These are phyloP conservation scores for Mycena albidolilacea DNA, from an alignment of 768 basidiomycete species.

Conservation along the genomic window DNA sequence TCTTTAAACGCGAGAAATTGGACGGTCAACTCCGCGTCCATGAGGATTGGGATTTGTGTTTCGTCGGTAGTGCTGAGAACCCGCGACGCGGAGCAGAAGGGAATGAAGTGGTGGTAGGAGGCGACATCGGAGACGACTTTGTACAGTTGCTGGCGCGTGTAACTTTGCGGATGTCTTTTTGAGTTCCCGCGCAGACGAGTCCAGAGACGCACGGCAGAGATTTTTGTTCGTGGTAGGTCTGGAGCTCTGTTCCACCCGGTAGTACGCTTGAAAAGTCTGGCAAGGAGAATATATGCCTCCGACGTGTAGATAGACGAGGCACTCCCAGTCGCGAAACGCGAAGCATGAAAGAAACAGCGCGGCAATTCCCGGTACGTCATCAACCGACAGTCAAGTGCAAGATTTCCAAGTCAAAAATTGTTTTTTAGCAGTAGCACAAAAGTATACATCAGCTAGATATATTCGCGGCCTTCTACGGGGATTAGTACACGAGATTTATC, in stretches of 20 bases:
- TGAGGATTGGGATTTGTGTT: conserved; percentile 54
- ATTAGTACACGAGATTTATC: conserved; percentile 48
- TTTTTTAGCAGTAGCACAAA: conserved; percentile 1
- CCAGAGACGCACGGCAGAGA: conserved; percentile 84
- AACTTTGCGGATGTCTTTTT: conserved; percentile 61
- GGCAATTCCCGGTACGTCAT: conserved; percentile 9
- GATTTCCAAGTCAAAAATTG: background rate
- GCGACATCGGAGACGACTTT: conserved; percentile 88
- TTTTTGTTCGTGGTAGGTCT: conserved; percentile 87
- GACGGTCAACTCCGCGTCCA: conserved; percentile 90
- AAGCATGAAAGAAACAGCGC: conserved; percentile 15
- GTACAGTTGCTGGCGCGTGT: conserved; percentile 85
- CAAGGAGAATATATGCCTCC: conserved; percentile 64
- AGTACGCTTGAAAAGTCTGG: conserved; percentile 64
- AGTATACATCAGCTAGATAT: conserved; percentile 21
- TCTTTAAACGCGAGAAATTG: conserved; percentile 92
- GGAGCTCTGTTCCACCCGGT: conserved; percentile 61
- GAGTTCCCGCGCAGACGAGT: conserved; percentile 32
- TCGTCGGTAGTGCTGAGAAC: conserved; percentile 62
- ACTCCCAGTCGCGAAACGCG: conserved; percentile 29
- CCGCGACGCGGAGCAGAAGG: conserved; percentile 86
- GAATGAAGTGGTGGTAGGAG: conserved; percentile 90
- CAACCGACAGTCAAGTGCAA: background rate
- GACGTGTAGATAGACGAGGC: conserved; percentile 20
- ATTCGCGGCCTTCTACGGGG: conserved; percentile 12